phyloP scores from a whole-genome alignment of 805 yeast genomes.

The Metschnikowia henanensis region DNA sequence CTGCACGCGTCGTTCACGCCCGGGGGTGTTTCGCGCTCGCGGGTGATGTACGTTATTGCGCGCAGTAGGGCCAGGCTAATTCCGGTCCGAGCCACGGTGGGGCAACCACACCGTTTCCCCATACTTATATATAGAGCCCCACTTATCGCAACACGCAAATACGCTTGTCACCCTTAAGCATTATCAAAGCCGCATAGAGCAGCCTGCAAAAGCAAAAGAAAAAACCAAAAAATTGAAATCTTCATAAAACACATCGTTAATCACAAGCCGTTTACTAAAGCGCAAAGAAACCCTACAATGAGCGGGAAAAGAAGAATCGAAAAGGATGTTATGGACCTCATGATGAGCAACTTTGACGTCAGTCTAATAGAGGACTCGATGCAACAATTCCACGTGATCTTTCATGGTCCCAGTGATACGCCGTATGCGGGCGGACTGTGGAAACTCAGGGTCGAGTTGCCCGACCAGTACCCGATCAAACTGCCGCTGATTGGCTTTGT shows the following conservation, averaged over 20 bases:
- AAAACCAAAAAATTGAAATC: no score
- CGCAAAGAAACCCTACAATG: conserved; percentile 7
- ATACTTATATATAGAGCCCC: not conserved
- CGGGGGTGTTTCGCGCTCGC: no score
- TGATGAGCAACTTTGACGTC: conserved; percentile 93
- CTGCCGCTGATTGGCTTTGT: conserved; percentile 95
- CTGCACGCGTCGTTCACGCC: no score
- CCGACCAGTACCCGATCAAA: conserved; percentile 93
- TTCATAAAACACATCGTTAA: no score
- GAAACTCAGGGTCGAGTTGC: conserved; percentile 90
- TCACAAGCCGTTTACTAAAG: no score
- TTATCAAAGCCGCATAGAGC: no score
- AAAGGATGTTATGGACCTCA: conserved; percentile 94
- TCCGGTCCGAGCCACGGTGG: not conserved
- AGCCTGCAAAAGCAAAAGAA: no score
- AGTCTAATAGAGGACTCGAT: conserved; percentile 69
- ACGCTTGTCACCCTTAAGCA: not conserved
- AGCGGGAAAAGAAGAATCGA: conserved; percentile 70
- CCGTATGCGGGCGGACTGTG: conserved; percentile 90
- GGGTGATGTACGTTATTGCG: no score
- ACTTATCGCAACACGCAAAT: not conserved
- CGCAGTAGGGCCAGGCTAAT: no score
- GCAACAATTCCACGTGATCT: conserved; percentile 84
- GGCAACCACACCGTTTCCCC: not conserved
- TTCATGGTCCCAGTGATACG: conserved; percentile 78